Conservation (phyloP, 768 basidiomycete species). For the Nidularia pulvinata region DNA sequence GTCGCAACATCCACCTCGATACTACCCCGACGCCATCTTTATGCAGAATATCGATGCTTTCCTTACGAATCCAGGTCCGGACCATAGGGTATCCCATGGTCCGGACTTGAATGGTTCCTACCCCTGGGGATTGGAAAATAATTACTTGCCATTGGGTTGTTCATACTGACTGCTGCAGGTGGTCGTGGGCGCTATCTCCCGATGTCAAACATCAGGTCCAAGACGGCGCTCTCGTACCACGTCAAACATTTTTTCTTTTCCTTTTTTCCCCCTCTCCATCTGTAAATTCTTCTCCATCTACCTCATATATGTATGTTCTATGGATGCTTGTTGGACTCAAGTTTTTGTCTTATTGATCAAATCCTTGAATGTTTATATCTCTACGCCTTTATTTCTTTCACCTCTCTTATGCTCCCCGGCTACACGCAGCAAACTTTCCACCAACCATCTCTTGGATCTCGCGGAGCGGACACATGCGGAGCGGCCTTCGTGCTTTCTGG, state of each 20-base stretch:
- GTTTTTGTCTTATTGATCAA: conserved; percentile 7
- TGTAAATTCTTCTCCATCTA: conserved; percentile 1
- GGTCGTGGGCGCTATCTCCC: conserved; percentile 1
- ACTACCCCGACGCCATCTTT: background rate
- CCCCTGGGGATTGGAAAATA: conserved; percentile 2
- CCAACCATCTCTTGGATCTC: too few relatives aligned
- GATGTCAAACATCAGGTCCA: conserved; percentile 2
- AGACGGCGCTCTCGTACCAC: conserved; percentile 1
- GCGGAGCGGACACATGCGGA: too few relatives aligned
- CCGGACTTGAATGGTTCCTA: background rate
- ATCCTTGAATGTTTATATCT: conserved; percentile 6
- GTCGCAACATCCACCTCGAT: background rate
- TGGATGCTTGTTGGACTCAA: conserved; percentile 6
- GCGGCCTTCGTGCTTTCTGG: too few relatives aligned
- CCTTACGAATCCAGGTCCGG: background rate
- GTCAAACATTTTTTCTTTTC: background rate
- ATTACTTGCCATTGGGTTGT: conserved; percentile 1
- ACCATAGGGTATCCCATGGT: background rate
- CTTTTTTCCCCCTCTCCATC: conserved; percentile 5
- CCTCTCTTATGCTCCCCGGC: background rate
- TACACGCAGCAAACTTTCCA: background rate
- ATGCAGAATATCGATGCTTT: background rate
- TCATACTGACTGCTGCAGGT: background rate
- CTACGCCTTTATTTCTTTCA: background rate
- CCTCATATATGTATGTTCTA: conserved; percentile 6